phyloP scores from a whole-genome alignment of 2,329 filamentous ascomycete species.

The Aspergillus udagawae region DNA sequence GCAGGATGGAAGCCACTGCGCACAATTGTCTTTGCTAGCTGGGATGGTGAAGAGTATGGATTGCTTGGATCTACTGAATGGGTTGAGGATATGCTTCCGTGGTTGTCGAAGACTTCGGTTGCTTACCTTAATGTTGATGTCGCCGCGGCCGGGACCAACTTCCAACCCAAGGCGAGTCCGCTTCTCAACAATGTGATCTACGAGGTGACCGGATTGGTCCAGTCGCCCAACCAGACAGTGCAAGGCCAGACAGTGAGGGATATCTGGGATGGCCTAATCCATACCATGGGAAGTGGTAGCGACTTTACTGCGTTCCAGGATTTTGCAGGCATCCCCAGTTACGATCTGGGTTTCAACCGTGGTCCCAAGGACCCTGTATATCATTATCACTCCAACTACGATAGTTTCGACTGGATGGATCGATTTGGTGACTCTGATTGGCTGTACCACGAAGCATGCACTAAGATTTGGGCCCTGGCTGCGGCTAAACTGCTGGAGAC shows the following conservation, averaged over 20 bases:
- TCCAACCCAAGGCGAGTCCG: slow-evolving; percentile 65
- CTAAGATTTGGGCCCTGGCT: slow-evolving; percentile 62
- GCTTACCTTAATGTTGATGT: slow-evolving; percentile 87
- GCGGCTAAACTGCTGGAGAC: slow-evolving; percentile 59
- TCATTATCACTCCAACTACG: slow-evolving; percentile 81
- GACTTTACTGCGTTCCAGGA: slow-evolving; percentile 75
- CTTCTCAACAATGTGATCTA: slow-evolving; percentile 70
- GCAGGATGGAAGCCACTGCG: slow-evolving; percentile 79
- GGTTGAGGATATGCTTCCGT: slow-evolving; percentile 85
- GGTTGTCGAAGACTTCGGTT: slow-evolving; percentile 68
- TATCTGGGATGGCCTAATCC: slow-evolving; percentile 59
- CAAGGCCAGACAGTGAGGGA: slow-evolving; percentile 67
- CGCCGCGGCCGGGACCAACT: slow-evolving; percentile 62
- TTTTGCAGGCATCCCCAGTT: slow-evolving; percentile 61
- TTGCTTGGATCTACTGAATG: slow-evolving; percentile 85
- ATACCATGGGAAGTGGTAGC: slow-evolving; percentile 67
- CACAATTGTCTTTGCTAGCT: slow-evolving; percentile 86
- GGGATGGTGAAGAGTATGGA: slow-evolving; percentile 82
- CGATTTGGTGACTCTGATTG: slow-evolving; percentile 65
- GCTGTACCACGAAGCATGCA: slow-evolving; percentile 59
- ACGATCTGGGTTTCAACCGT: slow-evolving; percentile 59
- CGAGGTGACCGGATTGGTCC: slow-evolving; percentile 60
- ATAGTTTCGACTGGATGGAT: slow-evolving; percentile 80
- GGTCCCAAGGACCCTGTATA: slow-evolving; percentile 50
- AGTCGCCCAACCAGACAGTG: slow-evolving; percentile 70